Conservation (phyloP, 2,329 filamentous ascomycete genomes). For the Apiospora sp. region DNA sequence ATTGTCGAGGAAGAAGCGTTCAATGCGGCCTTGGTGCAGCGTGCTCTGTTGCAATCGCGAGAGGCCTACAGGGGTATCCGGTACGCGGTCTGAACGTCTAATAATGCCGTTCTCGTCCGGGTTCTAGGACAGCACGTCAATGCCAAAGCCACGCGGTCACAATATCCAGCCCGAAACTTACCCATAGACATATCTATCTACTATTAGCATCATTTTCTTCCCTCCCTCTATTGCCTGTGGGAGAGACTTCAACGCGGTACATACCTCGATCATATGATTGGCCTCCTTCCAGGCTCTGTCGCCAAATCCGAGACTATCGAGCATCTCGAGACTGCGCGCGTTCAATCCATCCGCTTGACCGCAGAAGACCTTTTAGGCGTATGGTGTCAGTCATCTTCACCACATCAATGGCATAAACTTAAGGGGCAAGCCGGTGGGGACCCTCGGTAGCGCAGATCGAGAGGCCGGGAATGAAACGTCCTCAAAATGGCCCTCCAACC, state of each 20-base stretch:
- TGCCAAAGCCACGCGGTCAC: neutral
- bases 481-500: neutral
- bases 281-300: constrained; percentile 71
- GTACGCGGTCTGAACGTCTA: constrained; percentile 65
- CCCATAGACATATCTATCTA: constrained; percentile 41
- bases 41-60: constrained; percentile 71
- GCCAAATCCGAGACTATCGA: constrained; percentile 74
- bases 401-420: neutral
- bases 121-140: constrained; percentile 51
- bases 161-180: constrained; percentile 29
- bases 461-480: neutral
- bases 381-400: neutral
- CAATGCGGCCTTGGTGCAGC: constrained; percentile 75
- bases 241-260: constrained; percentile 24
- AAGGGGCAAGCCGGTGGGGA: neutral
- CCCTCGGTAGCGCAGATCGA: neutral
- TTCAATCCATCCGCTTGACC: constrained; percentile 61
- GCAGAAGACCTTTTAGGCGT: constrained; percentile 43
- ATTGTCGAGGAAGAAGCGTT: constrained; percentile 70
- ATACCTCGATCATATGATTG: constrained; percentile 73
- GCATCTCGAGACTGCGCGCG: constrained; percentile 73
- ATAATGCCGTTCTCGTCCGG: constrained; percentile 67
- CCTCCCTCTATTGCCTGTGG: neutral
- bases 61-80: constrained; percentile 68
- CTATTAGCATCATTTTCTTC: neutral